Evolutionary conservation across 164 flowering plant species (phyloP).

Genomic region (Magnolia officinalis): DNA sequence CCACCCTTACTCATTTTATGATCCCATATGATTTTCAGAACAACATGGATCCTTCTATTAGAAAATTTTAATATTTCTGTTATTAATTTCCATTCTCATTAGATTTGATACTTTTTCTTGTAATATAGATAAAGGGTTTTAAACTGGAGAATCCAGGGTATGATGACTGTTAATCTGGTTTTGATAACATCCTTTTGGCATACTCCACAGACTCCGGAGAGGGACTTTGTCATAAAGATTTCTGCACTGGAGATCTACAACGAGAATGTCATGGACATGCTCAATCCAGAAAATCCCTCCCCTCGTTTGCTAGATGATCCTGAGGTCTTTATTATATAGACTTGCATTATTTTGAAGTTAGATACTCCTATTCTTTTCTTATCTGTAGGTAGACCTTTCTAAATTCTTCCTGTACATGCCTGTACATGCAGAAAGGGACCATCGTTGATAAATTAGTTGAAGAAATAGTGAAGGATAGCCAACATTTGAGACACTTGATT

Average conservation of each 20-base stretch:
- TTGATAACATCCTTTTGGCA: not conserved
- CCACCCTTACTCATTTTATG: too few relatives aligned
- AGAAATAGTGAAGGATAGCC: constrained; percentile 70
- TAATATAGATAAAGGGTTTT: too few relatives aligned
- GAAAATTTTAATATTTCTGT: too few relatives aligned
- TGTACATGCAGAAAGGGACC: constrained; percentile 76
- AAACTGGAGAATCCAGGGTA: not conserved
- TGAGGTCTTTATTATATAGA: constrained; percentile 48
- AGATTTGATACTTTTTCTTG: not conserved
- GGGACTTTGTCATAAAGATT: constrained; percentile 80
- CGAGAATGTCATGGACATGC: constrained; percentile 85
- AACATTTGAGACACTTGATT: constrained; percentile 76
- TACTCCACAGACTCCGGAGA: constrained; percentile 70
- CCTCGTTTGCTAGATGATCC: constrained; percentile 97
- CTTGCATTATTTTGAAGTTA: not conserved
- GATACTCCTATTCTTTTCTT: not conserved
- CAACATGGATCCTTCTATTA: too few relatives aligned
- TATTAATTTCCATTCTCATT: not conserved
- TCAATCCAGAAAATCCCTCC: constrained; percentile 83
- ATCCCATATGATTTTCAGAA: too few relatives aligned
- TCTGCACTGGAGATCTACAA: constrained; percentile 97
- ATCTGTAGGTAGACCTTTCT: not conserved
- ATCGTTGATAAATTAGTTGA: constrained; percentile 91
- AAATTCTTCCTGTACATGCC: not conserved
- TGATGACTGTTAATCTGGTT: not conserved